Evolutionary conservation across 306 rosid species (phyloP).

Genomic region (Vigna hirtella): DNA sequence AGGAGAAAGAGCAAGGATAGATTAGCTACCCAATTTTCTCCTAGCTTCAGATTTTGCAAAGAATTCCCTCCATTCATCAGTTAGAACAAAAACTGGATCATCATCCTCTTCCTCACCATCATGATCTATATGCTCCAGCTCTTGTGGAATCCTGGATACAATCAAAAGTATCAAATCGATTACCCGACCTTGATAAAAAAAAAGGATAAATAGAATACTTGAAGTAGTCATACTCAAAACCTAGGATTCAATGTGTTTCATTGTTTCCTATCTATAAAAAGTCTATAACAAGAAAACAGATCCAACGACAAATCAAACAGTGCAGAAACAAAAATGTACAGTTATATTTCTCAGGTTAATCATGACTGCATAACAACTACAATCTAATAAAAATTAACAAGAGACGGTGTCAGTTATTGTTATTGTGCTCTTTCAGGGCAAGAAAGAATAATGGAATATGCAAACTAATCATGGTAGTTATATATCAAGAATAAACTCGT

Average conservation of each 20-base stretch:
- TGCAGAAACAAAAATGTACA: background rate
- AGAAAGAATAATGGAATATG: background rate
- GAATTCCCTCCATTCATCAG: conserved; percentile 85
- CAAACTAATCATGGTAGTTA: background rate
- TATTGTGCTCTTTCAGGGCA: background rate
- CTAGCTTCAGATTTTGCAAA: conserved; percentile 79
- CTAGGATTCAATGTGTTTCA: background rate
- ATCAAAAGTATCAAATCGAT: conserved; percentile 15
- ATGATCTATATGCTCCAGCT: conserved; percentile 44
- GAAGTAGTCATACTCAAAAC: conserved; percentile 4
- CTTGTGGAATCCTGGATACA: conserved; percentile 59
- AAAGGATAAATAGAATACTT: background rate
- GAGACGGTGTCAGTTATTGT: background rate
- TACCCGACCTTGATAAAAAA: conserved; percentile 21
- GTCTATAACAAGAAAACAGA: background rate
- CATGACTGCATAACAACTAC: conserved; percentile 11
- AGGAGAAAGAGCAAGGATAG: background rate
- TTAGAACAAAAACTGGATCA: conserved; percentile 72
- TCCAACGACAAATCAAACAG: background rate
- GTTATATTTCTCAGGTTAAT: background rate
- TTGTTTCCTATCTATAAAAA: background rate
- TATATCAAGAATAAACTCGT: conserved; percentile 9
- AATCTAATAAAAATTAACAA: conserved; percentile 27
- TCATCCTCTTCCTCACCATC: conserved; percentile 70
- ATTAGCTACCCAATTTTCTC: conserved; percentile 62